Conservation (phyloP, 495 filamentous ascomycete species). For the Xylaria cubensis region DNA sequence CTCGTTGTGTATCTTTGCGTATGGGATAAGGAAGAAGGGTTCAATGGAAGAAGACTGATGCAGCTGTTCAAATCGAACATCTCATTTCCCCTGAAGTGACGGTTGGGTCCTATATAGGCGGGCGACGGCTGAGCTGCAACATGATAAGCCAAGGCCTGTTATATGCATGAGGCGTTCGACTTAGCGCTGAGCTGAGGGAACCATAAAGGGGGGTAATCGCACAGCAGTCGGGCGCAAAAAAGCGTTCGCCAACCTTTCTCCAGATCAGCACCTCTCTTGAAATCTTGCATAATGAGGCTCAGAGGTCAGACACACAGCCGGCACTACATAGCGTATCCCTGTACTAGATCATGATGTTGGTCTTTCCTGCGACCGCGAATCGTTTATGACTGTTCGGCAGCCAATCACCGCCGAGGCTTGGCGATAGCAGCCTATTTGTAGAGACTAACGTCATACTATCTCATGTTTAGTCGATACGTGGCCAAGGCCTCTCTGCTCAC, state of each 20-base stretch:
- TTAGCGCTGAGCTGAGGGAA: not conserved
- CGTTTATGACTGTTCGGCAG: slow-evolving; percentile 14
- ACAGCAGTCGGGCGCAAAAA: slow-evolving; percentile 1
- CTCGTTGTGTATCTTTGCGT: not conserved
- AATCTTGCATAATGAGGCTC: slow-evolving; percentile 15
- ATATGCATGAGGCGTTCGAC: not conserved
- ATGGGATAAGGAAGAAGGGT: not conserved
- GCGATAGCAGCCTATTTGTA: not conserved
- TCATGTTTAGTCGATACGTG: slow-evolving; percentile 7
- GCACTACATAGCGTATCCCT: not conserved
- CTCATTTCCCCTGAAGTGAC: not conserved
- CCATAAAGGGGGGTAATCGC: not conserved
- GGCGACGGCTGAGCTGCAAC: not conserved
- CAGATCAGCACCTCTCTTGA: not conserved
- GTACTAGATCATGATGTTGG: not conserved
- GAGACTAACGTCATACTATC: not conserved
- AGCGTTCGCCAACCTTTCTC: not conserved
- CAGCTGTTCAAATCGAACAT: not conserved
- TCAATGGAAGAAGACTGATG: not conserved
- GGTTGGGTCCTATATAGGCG: not conserved
- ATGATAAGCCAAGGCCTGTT: not conserved
- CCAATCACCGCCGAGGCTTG: not conserved
- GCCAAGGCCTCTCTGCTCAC: not conserved
- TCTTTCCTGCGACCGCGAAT: not conserved
- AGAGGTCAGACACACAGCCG: not conserved